Conservation (phyloP, 176 grass and related monocot genomes). For the Oryza meyeriana region DNA sequence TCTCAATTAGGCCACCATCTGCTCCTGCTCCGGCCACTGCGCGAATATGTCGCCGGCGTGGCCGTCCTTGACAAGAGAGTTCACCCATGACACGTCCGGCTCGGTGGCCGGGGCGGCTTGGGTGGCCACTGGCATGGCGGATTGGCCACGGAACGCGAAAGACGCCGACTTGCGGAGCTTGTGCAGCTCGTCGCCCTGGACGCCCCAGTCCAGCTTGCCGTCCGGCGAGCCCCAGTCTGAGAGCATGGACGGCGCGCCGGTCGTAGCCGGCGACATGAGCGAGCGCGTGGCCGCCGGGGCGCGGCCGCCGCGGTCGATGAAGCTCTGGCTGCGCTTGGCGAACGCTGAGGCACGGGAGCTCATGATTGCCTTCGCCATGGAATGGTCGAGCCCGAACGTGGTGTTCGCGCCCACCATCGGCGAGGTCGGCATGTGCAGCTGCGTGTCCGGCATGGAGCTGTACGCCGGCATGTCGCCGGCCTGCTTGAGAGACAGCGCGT, state of each 20-base stretch:
- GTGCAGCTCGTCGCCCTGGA: conserved; percentile 94
- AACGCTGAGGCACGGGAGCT: conserved; percentile 77
- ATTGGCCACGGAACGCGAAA: conserved; percentile 61
- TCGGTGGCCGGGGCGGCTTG: conserved; percentile 28
- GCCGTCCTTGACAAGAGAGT: conserved; percentile 72
- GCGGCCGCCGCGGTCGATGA: conserved; percentile 66
- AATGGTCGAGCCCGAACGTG: conserved; percentile 63
- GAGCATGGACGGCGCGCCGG: conserved; percentile 43
- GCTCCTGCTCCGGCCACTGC: conserved; percentile 85
- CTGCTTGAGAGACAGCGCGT: conserved; percentile 62
- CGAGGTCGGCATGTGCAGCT: conserved; percentile 58
- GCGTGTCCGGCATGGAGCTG: conserved; percentile 40
- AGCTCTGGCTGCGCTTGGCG: conserved; percentile 96
- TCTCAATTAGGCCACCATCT: conserved; percentile 61
- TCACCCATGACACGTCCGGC: conserved; percentile 65
- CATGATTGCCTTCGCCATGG: conserved; percentile 88
- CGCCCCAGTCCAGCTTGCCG: conserved; percentile 88
- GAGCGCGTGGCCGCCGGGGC: conserved; percentile 32
- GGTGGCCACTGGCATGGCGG: not conserved
- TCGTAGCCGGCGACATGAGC: conserved; percentile 52
- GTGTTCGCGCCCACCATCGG: conserved; percentile 50
- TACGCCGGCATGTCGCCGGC: conserved; percentile 48
- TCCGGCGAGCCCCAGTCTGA: conserved; percentile 83
- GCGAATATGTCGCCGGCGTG: conserved; percentile 67
- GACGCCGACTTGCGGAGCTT: conserved; percentile 92